Base-by-base conservation (phyloP, 768 basidiomycete genomes). In the Brasilioporus rufonigricans region DNA sequence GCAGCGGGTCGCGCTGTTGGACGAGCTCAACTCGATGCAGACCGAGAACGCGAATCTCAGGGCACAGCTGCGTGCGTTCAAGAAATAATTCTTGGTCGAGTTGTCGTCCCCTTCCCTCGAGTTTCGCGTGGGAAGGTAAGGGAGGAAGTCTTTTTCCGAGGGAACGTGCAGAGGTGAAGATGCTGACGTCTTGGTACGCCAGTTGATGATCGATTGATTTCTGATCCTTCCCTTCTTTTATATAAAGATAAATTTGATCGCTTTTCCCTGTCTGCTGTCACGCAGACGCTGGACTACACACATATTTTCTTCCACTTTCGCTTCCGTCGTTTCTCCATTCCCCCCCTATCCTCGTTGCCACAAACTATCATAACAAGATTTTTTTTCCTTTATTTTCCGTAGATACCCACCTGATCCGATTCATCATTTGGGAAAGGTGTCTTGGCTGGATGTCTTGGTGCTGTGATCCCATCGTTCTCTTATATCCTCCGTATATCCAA, bases 21-120 rank as follows among this genome's bases (percentile, higher is more conserved):
- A 97, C 65, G 93, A 96, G 74, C 78, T 96, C 62, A 93, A 91
- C 67, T 77, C 80, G 48, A 79, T 87, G 73, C 90, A 93, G 73
- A 86, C 80, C 52, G 90, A 93, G 73, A 93, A 93, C 63, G 77
- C 74, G 38, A 82, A 69, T 36, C 66, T 93, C 56, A 79, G 87
- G 41, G 81, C 84, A 31, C 91, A 93, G 69, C 62, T 93, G 61
- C 79, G 90, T 48, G 78, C 78, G 23, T 68, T 77, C 58, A 86
- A 82, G 50, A 65, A 56, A 43, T 70, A 24, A 59, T 36, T 18
- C 13, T 33, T 24, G 23, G 2, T n/a, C 4, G 19, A 5, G 27
- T n/a, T 19, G 6, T n/a, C 44, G 13, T 43, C 12, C 6, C 11
- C 23, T 16, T 38, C 6, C 4, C 35, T 31, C 23, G 8, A 13